A percentile compares a stretch with the other conserved stretches of the same genome.
phyloP scores from a whole-genome alignment of 176 grass and related monocot species.

The Rhipidocladum racemiflorum region DNA sequence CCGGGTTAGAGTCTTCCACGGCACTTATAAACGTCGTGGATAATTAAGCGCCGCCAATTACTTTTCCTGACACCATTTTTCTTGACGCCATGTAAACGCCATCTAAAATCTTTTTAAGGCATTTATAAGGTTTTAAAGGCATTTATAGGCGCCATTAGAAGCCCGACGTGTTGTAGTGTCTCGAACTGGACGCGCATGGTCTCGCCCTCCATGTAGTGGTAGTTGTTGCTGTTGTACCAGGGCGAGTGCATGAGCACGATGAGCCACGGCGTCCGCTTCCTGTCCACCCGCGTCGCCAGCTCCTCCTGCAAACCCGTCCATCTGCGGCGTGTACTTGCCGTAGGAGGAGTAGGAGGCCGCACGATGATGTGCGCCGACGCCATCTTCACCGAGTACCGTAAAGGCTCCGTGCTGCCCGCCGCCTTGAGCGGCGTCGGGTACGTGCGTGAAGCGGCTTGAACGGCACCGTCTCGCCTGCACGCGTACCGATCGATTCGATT shows the following conservation, averaged over 20 bases:
- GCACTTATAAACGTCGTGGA: no score
- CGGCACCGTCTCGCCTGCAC: conserved; percentile 33
- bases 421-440: conserved; percentile 46
- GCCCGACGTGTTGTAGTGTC: no score
- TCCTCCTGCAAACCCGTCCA: conserved; percentile 49
- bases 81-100: no score
- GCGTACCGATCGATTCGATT: background rate
- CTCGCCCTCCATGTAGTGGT: conserved; percentile 81
- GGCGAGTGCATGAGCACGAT: conserved; percentile 58
- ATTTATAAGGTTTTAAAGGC: no score
- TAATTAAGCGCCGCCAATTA: no score
- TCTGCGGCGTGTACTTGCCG: conserved; percentile 79
- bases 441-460: conserved; percentile 67
- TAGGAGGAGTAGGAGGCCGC: conserved; percentile 55
- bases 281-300: conserved; percentile 38
- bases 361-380: conserved; percentile 50
- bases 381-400: conserved; percentile 56
- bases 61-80: no score
- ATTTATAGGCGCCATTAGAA: no score
- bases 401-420: conserved; percentile 44
- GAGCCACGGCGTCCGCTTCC: conserved; percentile 51
- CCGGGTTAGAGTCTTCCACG: no score
- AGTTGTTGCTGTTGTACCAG: conserved; percentile 74
- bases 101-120: no score
- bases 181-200: conserved; percentile 66